Evolutionary conservation across 257 asterid genomes (phyloP).

Genomic region (Salvia splendens): DNA sequence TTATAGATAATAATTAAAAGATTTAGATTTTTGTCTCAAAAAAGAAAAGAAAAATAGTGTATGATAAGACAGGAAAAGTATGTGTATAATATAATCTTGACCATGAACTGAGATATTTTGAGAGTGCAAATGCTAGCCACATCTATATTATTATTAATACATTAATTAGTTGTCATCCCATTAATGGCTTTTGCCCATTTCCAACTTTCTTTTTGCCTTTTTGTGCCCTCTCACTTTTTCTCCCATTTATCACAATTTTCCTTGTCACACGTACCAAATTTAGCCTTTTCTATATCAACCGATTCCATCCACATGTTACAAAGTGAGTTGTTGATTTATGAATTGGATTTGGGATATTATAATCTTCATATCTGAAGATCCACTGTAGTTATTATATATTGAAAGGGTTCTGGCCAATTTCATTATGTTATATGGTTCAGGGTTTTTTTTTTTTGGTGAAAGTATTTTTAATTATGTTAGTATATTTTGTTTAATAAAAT

Average conservation of each 20-base stretch:
- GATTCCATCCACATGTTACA: constrained; percentile 6
- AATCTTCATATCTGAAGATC: not conserved
- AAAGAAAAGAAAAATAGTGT: not conserved
- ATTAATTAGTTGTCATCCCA: constrained; percentile 1
- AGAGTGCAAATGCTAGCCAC: constrained; percentile 31
- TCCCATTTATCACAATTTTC: constrained; percentile 9
- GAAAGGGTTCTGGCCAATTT: no score
- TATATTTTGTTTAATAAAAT: no score
- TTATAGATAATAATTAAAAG: not conserved
- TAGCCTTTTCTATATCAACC: constrained; percentile 1
- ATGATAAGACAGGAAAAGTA: not conserved
- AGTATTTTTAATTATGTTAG: no score
- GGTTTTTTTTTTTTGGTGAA: no score
- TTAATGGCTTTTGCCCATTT: constrained; percentile 33
- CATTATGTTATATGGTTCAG: no score
- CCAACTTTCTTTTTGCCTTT: constrained; percentile 20
- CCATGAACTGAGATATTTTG: constrained; percentile 35
- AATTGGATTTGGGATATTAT: not conserved
- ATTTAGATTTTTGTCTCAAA: no score
- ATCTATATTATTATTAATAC: constrained; percentile 1
- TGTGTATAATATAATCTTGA: constrained; percentile 18
- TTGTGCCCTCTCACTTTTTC: constrained; percentile 21
- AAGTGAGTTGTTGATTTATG: not conserved
- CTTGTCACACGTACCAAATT: constrained; percentile 17
- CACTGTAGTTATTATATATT: not conserved